A percentile compares a stretch with the other conserved stretches of the same genome.
Evolutionary conservation across 805 yeast genomes (phyloP).

Genomic region (Yarrowia keelungensis): DNA sequence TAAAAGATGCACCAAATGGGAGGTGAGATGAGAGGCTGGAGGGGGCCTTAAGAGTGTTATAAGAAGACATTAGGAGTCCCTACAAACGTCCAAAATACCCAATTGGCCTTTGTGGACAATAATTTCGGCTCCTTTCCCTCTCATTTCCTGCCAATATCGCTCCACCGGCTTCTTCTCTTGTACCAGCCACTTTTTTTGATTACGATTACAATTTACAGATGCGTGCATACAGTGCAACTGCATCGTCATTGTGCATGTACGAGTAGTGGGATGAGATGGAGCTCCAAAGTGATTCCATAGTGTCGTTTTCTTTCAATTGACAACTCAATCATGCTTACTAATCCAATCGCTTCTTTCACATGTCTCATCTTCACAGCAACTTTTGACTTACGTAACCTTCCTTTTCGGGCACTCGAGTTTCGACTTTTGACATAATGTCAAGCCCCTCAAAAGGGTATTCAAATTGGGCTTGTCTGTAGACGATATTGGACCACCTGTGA

Average conservation of each 20-base stretch:
- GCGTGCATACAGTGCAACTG: slow-evolving; percentile 14
- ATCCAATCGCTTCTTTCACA: no score
- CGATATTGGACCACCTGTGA: no score
- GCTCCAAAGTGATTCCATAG: no score
- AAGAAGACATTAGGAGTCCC: no score
- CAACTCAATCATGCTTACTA: no score
- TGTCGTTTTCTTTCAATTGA: no score
- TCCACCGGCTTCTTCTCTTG: background rate
- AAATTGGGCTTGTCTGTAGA: no score
- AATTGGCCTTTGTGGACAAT: background rate
- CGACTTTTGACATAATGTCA: background rate
- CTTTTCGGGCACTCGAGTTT: no score
- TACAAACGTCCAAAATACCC: background rate
- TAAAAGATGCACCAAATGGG: background rate
- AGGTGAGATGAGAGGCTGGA: background rate
- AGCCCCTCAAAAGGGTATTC: background rate
- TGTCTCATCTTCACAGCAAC: background rate
- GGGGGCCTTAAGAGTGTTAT: background rate
- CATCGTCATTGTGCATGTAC: slow-evolving; percentile 4
- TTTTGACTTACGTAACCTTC: background rate
- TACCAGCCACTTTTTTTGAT: background rate
- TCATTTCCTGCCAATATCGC: background rate
- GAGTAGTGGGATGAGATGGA: no score
- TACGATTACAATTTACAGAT: background rate
- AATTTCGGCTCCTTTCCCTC: no score